Evolutionary conservation across 495 filamentous ascomycete species (phyloP).

Genomic region (Aspergillus affinis): DNA sequence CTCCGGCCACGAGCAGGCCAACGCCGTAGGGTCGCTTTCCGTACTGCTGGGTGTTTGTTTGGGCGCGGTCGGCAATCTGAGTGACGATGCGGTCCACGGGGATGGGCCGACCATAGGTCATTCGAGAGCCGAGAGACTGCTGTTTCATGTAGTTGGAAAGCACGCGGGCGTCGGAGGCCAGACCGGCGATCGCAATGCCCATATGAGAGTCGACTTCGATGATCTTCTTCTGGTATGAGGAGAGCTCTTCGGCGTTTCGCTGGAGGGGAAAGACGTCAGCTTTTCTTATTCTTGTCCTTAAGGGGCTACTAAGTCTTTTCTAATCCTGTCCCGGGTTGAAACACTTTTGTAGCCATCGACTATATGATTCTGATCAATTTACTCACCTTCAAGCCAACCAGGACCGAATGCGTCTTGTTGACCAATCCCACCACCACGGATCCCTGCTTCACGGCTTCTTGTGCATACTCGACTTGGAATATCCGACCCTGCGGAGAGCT

Average conservation of each 20-base stretch:
- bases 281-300: slow-evolving; percentile 1
- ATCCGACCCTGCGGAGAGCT: slow-evolving; percentile 99
- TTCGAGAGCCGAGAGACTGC: slow-evolving; percentile 90
- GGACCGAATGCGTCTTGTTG: slow-evolving; percentile 95
- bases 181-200: slow-evolving; percentile 92
- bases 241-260: slow-evolving; percentile 99
- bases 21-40: slow-evolving; percentile 96
- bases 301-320: slow-evolving; percentile 6
- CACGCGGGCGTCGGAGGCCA: slow-evolving; percentile 96
- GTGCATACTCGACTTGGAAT: slow-evolving; percentile 99
- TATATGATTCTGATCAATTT: neutral
- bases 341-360: no score
- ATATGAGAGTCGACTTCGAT: slow-evolving; percentile 95
- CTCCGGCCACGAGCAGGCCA: slow-evolving; percentile 87
- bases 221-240: slow-evolving; percentile 99
- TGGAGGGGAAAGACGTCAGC: slow-evolving; percentile 32
- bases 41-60: slow-evolving; percentile 97
- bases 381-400: slow-evolving; percentile 90
- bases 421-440: slow-evolving; percentile 95
- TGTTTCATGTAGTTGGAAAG: slow-evolving; percentile 99
- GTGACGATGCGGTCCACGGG: slow-evolving; percentile 81
- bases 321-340: slow-evolving; percentile 14
- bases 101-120: slow-evolving; percentile 93
- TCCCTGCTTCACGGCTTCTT: slow-evolving; percentile 98
- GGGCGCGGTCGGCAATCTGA: slow-evolving; percentile 92